phyloP scores from a whole-genome alignment of 2,329 filamentous ascomycete genomes.

The Fusarium pilosicola region DNA sequence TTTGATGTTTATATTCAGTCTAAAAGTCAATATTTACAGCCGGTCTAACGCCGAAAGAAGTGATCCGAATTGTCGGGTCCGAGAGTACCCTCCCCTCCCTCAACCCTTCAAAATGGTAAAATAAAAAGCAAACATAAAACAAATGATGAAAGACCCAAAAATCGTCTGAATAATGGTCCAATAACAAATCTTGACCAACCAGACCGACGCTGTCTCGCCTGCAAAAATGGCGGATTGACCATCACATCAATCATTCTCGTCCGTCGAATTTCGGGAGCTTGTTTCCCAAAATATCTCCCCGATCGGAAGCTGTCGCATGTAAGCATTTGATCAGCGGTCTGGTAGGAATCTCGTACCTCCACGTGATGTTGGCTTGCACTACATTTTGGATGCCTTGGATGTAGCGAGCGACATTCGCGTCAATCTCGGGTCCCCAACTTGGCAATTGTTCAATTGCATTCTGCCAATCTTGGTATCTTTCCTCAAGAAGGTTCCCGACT shows the following conservation, averaged over 20 bases:
- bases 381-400: conserved; percentile 15
- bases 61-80: neutral
- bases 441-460: neutral
- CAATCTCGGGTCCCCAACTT: conserved; percentile 3
- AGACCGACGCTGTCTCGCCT: neutral
- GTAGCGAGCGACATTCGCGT: conserved; percentile 1
- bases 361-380: conserved; percentile 20
- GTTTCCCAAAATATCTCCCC: conserved; percentile 17
- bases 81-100: neutral
- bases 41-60: neutral
- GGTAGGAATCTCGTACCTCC: neutral
- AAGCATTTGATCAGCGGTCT: neutral
- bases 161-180: neutral
- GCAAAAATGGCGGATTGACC: conserved; percentile 2
- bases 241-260: conserved; percentile 14
- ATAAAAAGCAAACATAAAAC: conserved; percentile 1
- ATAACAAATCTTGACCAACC: neutral
- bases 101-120: neutral
- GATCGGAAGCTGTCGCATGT: conserved; percentile 15
- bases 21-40: neutral
- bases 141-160: neutral
- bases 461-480: conserved; percentile 2
- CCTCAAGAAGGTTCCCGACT: neutral
- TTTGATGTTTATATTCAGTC: neutral
- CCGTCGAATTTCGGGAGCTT: conserved; percentile 9